phyloP scores from a whole-genome alignment of 2,329 filamentous ascomycete genomes.

The Fusarium sp. region DNA sequence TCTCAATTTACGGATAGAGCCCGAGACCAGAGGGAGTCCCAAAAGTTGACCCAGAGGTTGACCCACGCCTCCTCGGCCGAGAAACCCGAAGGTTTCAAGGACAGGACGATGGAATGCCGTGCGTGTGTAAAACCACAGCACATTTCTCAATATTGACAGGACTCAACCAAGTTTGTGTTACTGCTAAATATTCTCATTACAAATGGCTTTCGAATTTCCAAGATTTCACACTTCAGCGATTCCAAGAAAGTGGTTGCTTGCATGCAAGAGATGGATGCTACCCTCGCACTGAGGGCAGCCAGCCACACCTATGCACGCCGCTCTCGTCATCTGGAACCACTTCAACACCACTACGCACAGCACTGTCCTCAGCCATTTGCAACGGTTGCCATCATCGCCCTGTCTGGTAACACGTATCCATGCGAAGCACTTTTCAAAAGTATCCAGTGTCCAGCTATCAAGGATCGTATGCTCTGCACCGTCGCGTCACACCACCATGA shows the following conservation, averaged over 20 bases:
- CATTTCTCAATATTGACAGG: background rate
- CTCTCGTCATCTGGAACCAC: constrained; percentile 40
- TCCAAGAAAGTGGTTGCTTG: constrained; percentile 11
- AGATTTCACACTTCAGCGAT: constrained; percentile 10
- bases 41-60: background rate
- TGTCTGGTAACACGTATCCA: background rate
- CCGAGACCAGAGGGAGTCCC: constrained; percentile 12
- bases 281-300: constrained; percentile 15
- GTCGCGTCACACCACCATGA: constrained; percentile 25
- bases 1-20: constrained; percentile 11
- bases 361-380: constrained; percentile 20
- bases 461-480: constrained; percentile 7
- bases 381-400: constrained; percentile 20
- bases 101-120: background rate
- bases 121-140: background rate
- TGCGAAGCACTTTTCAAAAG: background rate
- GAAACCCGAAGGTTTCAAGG: background rate
- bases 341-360: constrained; percentile 33
- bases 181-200: background rate
- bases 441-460: background rate
- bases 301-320: constrained; percentile 34
- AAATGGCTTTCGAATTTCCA: constrained; percentile 4
- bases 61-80: constrained; percentile 1
- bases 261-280: constrained; percentile 31
- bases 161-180: background rate